phyloP scores from a whole-genome alignment of 345 rosid species.

The Mallotus nudiflorus region DNA sequence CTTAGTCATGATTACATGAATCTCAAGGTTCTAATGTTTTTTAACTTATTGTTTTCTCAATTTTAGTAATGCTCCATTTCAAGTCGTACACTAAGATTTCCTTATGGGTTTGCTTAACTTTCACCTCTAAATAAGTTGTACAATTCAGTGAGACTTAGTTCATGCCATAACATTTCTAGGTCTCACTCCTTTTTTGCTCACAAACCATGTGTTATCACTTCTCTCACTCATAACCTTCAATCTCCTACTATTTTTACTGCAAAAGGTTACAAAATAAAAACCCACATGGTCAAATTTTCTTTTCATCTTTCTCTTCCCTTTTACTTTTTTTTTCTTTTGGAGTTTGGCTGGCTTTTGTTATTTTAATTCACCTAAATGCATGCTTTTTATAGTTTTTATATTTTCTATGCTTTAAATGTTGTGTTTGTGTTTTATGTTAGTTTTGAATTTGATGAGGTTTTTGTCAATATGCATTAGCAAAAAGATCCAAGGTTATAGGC shows the following conservation, averaged over 20 bases:
- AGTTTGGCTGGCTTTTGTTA: not conserved
- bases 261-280: slow-evolving; percentile 93
- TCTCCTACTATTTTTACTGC: slow-evolving; percentile 66
- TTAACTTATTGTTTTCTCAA: not conserved
- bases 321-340: not conserved
- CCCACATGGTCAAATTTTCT: slow-evolving; percentile 75
- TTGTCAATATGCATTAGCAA: slow-evolving; percentile 75
- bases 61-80: not conserved
- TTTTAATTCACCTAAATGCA: no score
- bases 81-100: slow-evolving; percentile 10
- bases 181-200: slow-evolving; percentile 39
- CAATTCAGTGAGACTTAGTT: slow-evolving; percentile 53
- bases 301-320: no score
- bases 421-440: not conserved
- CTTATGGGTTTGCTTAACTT: slow-evolving; percentile 41
- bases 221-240: slow-evolving; percentile 38
- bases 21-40: slow-evolving; percentile 57
- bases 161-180: slow-evolving; percentile 50
- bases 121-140: slow-evolving; percentile 34
- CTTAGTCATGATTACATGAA: slow-evolving; percentile 98
- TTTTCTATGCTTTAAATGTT: not conserved
- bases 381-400: no score
- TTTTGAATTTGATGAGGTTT: slow-evolving; percentile 11
- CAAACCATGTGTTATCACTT: slow-evolving; percentile 28
- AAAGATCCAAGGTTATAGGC: slow-evolving; percentile 91